Conservation (phyloP, 2,329 filamentous ascomycete genomes). For the Paraconiothyrium brasiliense region DNA sequence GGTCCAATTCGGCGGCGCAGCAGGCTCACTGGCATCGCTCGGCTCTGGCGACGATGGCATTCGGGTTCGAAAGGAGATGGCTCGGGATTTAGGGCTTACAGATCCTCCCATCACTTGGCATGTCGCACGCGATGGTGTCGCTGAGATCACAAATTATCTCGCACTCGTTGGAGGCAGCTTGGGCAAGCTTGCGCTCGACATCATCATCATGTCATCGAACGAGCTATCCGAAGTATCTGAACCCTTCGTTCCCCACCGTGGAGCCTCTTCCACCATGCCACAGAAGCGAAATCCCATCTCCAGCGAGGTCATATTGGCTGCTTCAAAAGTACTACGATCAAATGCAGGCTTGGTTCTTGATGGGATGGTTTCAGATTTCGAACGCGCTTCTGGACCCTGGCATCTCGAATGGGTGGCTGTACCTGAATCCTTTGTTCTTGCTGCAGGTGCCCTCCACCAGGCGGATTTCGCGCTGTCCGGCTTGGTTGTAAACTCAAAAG, state of each 20-base stretch:
- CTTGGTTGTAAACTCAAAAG: conserved; percentile 59
- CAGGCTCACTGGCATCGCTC: conserved; percentile 64
- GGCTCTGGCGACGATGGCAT: conserved; percentile 60
- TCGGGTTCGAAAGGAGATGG: conserved; percentile 60
- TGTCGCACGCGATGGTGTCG: conserved; percentile 63
- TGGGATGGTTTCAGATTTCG: conserved; percentile 67
- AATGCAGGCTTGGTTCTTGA: conserved; percentile 64
- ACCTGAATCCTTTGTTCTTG: conserved; percentile 63
- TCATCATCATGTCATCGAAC: conserved; percentile 67
- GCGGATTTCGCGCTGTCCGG: conserved; percentile 63
- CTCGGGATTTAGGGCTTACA: conserved; percentile 57
- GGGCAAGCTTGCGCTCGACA: conserved; percentile 65
- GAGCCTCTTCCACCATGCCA: conserved; percentile 48
- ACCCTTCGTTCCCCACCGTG: conserved; percentile 53
- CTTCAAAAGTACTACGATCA: conserved; percentile 63
- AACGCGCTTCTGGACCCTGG: conserved; percentile 67
- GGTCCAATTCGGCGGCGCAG: conserved; percentile 67
- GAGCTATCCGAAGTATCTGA: conserved; percentile 65
- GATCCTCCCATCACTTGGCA: conserved; percentile 68
- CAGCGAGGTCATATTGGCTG: conserved; percentile 64
- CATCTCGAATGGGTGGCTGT: conserved; percentile 68
- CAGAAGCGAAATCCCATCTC: conserved; percentile 67
- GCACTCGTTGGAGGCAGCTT: conserved; percentile 63
- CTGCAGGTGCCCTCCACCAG: conserved; percentile 63
- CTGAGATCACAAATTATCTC: conserved; percentile 64